Evolutionary conservation across 2,329 filamentous ascomycete species (phyloP), one percentile per base, ranked within the genome.

Genomic region (Aspergillus thermomutatus): DNA sequence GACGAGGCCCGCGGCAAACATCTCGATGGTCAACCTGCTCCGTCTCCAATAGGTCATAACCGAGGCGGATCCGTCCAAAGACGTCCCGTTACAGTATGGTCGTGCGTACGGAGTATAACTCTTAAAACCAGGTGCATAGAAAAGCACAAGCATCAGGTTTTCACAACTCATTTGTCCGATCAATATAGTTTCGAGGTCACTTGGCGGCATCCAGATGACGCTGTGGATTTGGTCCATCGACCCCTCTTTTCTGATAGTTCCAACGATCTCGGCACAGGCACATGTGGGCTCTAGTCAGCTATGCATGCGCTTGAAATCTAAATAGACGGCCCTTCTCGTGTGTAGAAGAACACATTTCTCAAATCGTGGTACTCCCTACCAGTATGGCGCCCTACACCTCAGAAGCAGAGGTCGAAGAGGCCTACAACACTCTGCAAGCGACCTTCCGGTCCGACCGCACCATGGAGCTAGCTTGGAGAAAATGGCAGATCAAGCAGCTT

Each of bases 401-500:
- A 14, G 26, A 41, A 4, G 37, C 31, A 11, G 52, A 54, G 28
- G 51, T 57, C 19, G 48, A 60, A 4, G 25, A 14, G 4, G 54
- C 45, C 10, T 55, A 60, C 49, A 21, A 51, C 4, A 62, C 63
- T 26, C 56, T 67, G 10, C 56, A 53, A 2, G 49, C 49, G 19
- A 71, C 71, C 6, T 74, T 75, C 55, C 53, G 50, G 6, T 60
- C 64, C 5, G 67, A 68, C 19, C 67, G 61, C 21, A 78, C 76
- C 25, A 76, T 76, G 37, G 59, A 63, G 4, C 59, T 76, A 3
- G 65, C 66, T 52, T 79, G 74, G 73, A 67, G 75, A n/a, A 74
- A 73, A 56, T 72, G 69, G 65, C 76, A 78, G 60, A 67, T 79
- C 5, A 75, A 75, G 54, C 72, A 77, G 60, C 51, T 74, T 1